phyloP scores from a whole-genome alignment of 805 yeast genomes.

The Metschnikowia matae region DNA sequence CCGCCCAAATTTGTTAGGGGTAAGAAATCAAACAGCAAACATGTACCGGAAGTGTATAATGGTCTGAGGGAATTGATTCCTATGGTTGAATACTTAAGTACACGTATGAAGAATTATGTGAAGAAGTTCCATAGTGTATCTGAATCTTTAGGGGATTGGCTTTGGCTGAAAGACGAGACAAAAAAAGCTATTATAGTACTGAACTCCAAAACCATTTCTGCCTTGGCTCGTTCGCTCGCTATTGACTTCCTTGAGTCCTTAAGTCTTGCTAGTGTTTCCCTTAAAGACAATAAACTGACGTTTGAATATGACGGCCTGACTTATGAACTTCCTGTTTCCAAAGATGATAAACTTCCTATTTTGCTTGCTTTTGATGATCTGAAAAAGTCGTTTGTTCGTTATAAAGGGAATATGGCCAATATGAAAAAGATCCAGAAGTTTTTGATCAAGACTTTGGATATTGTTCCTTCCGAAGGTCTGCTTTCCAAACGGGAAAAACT shows the following conservation, averaged over 20 bases:
- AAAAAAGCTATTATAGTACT: conserved; percentile 52
- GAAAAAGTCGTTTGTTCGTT: conserved; percentile 19
- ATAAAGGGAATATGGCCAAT: conserved; percentile 23
- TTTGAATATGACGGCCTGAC: conserved; percentile 20
- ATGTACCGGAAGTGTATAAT: conserved; percentile 52
- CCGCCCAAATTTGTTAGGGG: conserved; percentile 61
- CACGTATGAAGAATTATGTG: conserved; percentile 64
- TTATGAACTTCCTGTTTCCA: conserved; percentile 18
- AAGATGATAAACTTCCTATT: conserved; percentile 23
- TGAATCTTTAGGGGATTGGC: conserved; percentile 25
- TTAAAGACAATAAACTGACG: conserved; percentile 13
- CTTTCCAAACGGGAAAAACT: conserved; percentile 32
- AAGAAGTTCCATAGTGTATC: conserved; percentile 41
- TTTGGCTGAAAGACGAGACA: conserved; percentile 22
- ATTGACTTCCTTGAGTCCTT: conserved; percentile 57
- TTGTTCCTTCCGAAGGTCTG: conserved; percentile 39
- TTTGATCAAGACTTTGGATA: conserved; percentile 25
- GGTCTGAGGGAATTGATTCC: conserved; percentile 59
- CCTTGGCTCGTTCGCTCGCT: conserved; percentile 62
- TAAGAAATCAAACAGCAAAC: conserved; percentile 22
- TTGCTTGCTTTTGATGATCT: conserved; percentile 24
- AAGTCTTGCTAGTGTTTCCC: conserved; percentile 42
- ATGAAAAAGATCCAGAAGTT: conserved; percentile 31
- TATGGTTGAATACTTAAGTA: conserved; percentile 50
- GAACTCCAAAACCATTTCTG: conserved; percentile 44